These are phyloP conservation scores for Linnemannia exigua DNA, from an alignment of 192 early-diverging fungal genomes.

Conservation along the genomic window DNA sequence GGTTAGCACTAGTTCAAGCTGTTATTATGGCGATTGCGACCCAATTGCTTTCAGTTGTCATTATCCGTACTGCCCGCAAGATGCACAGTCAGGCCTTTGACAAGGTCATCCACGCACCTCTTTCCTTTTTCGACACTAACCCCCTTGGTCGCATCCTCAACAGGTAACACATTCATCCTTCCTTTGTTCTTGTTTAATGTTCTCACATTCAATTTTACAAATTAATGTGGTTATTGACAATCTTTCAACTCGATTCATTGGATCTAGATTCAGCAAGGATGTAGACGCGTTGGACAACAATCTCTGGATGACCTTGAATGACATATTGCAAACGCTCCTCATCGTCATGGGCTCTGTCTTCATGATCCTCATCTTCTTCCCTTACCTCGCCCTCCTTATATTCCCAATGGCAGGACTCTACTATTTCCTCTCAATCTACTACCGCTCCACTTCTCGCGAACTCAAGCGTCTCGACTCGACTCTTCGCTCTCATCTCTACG, in stretches of 20 bases:
- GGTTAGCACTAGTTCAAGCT: constrained; percentile 5
- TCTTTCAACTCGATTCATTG: too few relatives aligned
- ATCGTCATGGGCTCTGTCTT: constrained; percentile 58
- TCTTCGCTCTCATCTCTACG: constrained; percentile 79
- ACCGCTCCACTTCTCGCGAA: constrained; percentile 82
- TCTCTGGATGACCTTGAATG: constrained; percentile 47
- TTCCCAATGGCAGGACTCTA: constrained; percentile 80
- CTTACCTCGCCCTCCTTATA: constrained; percentile 75
- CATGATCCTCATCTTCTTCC: constrained; percentile 62
- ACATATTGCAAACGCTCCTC: constrained; percentile 38
- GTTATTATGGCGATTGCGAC: constrained; percentile 7
- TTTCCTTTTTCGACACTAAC: constrained; percentile 89
- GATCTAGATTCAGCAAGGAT: constrained; percentile 73
- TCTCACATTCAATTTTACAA: constrained; percentile 52
- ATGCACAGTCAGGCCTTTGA: constrained; percentile 75
- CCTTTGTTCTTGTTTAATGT: too few relatives aligned
- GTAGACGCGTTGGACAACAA: constrained; percentile 76
- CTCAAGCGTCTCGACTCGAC: constrained; percentile 87
- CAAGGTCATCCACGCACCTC: constrained; percentile 67
- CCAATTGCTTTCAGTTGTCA: constrained; percentile 2
- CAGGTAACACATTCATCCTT: constrained; percentile 71
- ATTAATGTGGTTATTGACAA: too few relatives aligned
- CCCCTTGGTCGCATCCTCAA: constrained; percentile 90
- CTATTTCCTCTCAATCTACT: constrained; percentile 75
- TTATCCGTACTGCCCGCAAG: constrained; percentile 67